Evolutionary conservation across 2,329 filamentous ascomycete species (phyloP).

Genomic region (Paecilomyces niveus): DNA sequence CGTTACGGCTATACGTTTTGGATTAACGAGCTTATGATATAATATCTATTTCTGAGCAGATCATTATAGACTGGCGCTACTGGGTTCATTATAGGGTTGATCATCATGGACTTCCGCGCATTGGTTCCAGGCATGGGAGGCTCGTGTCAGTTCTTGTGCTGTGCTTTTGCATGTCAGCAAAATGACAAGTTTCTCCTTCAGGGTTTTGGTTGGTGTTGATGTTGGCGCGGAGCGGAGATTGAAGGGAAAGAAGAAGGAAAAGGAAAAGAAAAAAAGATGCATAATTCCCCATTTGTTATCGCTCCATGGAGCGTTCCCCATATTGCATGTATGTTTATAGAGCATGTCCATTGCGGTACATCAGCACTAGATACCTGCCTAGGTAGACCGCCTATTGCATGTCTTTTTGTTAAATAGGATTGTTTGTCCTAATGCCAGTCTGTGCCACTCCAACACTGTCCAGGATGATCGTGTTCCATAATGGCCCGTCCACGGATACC

Average conservation of each 20-base stretch:
- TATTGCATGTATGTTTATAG: background rate
- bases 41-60: background rate
- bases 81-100: background rate
- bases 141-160: background rate
- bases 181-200: background rate
- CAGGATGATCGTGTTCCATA: background rate
- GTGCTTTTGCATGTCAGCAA: background rate
- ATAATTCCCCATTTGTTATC: background rate
- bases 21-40: conserved; percentile 5
- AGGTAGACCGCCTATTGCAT: background rate
- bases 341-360: background rate
- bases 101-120: background rate
- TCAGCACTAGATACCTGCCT: background rate
- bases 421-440: too few species aligned
- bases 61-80: background rate
- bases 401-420: background rate
- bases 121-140: background rate
- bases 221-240: background rate
- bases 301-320: background rate
- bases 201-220: background rate
- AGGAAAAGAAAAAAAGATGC: background rate
- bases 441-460: background rate
- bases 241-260: background rate
- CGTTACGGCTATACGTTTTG: background rate
- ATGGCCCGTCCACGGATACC: conserved; percentile 50